A percentile compares a stretch with the other conserved stretches of the same genome.
These are phyloP conservation scores for Mycothermus thermophilus DNA, from an alignment of 495 filamentous ascomycete genomes.

Conservation along the genomic window DNA sequence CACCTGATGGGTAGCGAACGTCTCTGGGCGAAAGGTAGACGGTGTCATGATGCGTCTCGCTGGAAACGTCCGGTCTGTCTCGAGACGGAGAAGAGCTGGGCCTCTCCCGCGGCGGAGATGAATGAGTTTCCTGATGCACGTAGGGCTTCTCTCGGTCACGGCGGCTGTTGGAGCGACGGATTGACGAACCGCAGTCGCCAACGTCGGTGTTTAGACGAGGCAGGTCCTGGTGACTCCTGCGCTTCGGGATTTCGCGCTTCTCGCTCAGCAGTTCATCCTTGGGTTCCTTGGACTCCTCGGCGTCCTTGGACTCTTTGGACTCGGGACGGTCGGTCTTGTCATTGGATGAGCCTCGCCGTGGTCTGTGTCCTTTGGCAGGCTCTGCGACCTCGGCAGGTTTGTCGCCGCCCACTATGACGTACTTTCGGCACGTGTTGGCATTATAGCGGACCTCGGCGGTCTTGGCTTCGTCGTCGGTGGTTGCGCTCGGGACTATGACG, in stretches of 20 bases:
- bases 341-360: not conserved
- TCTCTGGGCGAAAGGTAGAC: slow-evolving; percentile 21
- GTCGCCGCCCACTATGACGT: slow-evolving; percentile 12
- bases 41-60: slow-evolving; percentile 12
- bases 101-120: too few relatives aligned
- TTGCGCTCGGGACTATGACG: slow-evolving; percentile 24
- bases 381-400: not conserved
- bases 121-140: slow-evolving; percentile 10
- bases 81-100: too few relatives aligned
- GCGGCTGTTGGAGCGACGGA: slow-evolving; percentile 11
- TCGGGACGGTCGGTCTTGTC: not conserved
- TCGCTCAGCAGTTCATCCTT: not conserved
- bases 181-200: slow-evolving; percentile 4
- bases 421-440: slow-evolving; percentile 30
- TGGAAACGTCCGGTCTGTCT: slow-evolving; percentile 6
- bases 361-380: not conserved
- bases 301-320: too few relatives aligned
- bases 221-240: slow-evolving; percentile 25
- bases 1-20: slow-evolving; percentile 22
- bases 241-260: slow-evolving; percentile 16
- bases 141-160: slow-evolving; percentile 12
- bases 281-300: too few relatives aligned
- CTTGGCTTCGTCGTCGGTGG: slow-evolving; percentile 7
- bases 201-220: slow-evolving; percentile 22
- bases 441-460: slow-evolving; percentile 21